These are phyloP conservation scores for Wickerhamomyces bisporus DNA, from an alignment of 805 yeast species.

Conservation along the genomic window DNA sequence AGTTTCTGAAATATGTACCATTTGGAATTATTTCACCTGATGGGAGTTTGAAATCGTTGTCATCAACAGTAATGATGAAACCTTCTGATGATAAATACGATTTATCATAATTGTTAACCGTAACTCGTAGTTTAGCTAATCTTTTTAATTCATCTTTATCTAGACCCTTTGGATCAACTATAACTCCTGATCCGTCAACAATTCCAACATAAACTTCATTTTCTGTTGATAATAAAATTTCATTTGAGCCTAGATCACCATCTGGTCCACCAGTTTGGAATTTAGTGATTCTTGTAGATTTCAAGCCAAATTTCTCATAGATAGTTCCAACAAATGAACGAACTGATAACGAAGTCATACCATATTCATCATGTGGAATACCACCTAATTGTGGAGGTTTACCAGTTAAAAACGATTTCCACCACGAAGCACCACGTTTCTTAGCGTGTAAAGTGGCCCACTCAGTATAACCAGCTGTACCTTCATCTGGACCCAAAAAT, in stretches of 20 bases:
- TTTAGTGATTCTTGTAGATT: conserved; percentile 58
- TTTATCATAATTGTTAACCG: conserved; percentile 64
- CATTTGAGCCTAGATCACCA: conserved; percentile 96
- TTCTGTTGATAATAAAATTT: conserved; percentile 72
- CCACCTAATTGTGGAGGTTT: conserved; percentile 91
- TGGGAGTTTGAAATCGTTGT: conserved; percentile 72
- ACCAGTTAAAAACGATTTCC: conserved; percentile 98
- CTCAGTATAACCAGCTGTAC: conserved; percentile 91
- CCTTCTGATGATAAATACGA: conserved; percentile 69
- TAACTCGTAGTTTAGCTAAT: conserved; percentile 73
- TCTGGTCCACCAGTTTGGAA: conserved; percentile 99
- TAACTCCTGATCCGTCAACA: conserved; percentile 94
- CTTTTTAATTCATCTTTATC: conserved; percentile 72
- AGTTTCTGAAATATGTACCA: conserved; percentile 88
- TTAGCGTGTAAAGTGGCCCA: conserved; percentile 98
- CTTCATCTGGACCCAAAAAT: conserved; percentile 99
- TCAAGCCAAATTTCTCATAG: conserved; percentile 68
- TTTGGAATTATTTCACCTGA: conserved; percentile 68
- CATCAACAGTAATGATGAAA: conserved; percentile 80
- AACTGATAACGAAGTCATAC: conserved; percentile 95
- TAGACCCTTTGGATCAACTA: conserved; percentile 87
- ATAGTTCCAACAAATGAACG: conserved; percentile 86
- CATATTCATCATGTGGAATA: conserved; percentile 96
- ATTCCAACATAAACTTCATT: conserved; percentile 81
- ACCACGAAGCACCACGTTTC: conserved; percentile 90